Conservation (phyloP, 129 eudicot genomes). For the Tanacetum coccineum region DNA sequence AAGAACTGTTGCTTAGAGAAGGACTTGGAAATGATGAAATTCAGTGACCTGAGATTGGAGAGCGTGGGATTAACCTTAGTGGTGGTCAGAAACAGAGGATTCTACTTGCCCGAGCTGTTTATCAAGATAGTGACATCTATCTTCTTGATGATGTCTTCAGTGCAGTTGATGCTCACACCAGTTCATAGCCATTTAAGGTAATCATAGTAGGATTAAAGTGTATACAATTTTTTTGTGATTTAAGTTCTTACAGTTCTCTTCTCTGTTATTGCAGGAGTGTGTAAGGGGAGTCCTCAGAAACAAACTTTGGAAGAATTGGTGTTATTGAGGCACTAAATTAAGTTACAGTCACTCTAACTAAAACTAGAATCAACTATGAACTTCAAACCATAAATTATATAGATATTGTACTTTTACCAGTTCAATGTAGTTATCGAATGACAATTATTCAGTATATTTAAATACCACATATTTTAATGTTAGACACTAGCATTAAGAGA, state of each 20-base stretch:
- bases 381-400: too few species aligned
- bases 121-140: constrained; percentile 51
- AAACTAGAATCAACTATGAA: too few species aligned
- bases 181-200: constrained; percentile 48
- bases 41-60: constrained; percentile 72
- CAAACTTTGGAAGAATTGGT: too few species aligned
- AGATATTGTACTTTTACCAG: too few species aligned
- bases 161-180: constrained; percentile 62
- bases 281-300: too few species aligned
- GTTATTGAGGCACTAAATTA: too few species aligned
- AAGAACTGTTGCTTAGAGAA: constrained; percentile 77
- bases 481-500: too few species aligned
- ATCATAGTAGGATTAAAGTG: background rate
- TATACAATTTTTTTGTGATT: background rate
- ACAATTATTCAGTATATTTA: too few species aligned
- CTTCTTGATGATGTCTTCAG: constrained; percentile 60
- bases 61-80: constrained; percentile 54
- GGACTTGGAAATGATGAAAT: constrained; percentile 88
- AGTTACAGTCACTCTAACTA: too few species aligned
- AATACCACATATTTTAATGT: too few species aligned
- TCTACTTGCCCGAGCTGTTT: constrained; percentile 57
- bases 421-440: too few species aligned
- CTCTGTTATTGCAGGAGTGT: too few species aligned
- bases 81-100: constrained; percentile 62
- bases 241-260: constrained; percentile 4